Base-by-base conservation (phyloP, 305 asterid species). In the Fraxinus paxiana region DNA sequence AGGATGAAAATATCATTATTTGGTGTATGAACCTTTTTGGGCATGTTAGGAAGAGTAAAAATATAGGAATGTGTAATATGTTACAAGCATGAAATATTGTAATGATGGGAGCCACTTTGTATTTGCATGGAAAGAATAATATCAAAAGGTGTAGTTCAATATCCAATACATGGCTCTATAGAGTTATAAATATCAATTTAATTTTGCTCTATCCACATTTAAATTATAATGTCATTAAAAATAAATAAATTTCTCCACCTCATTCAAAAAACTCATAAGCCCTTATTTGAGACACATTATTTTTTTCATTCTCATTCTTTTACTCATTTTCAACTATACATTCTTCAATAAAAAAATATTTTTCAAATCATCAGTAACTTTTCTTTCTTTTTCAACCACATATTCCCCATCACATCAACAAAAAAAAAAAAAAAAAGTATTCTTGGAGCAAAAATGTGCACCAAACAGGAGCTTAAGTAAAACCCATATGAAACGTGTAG, bases 71-170 rank as follows among this genome's bases (percentile, higher is more conserved):
- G 73, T 37, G 80, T 79, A 76, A 79, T 63, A 59, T 78, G 75
- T 75, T 77, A 79, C 81, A 81, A 48, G 93, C 91, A 88, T 90
- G 91, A 81, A 79, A 72, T 75, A 13, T 33, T 6, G 84, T 69
- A 48, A 90, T 87, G 88, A 90, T 88, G 86, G 89, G 76, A 80
- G 78, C 81, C 86, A 80, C 82, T 77, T 73, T 78, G 81, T 86
- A 73, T 84, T 70, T 78, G 81, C 83, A 59, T 34, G 46, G 71
- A 71, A 73, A 80, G 35, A 51, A 74, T 82, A 78, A 80, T 73
- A n/a, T 61, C 75, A 59, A 77, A 80, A 85, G 41, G 71, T 79
- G 63, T 80, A 41, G 54, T 70, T 54, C 69, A 41, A 63, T 28
- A 28, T 70, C 69, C 69, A 69, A 76, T 67, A 75, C 78, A 71